Evolutionary conservation across 164 flowering plant species (phyloP), one percentile per base, ranked within the genome.

Genomic region (Vitis amurensis): DNA sequence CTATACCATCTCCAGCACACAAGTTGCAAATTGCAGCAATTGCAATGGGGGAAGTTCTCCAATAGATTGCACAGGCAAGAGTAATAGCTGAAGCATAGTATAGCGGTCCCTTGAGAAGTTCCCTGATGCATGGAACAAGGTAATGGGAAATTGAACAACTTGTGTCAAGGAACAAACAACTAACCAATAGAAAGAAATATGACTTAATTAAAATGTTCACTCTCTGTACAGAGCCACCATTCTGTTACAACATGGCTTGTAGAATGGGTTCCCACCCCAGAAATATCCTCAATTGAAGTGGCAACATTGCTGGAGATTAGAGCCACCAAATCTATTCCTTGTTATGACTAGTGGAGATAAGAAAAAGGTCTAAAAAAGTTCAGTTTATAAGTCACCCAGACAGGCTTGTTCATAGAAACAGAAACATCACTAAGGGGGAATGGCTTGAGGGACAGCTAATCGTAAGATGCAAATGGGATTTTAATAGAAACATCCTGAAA

Each of bases 1-100:
- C 9, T 13, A 14, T 87, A 93, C 99, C 99, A 86, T 95, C 99
- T 83, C 98, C 99, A 74, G 98, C 95, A 73, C 94, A 95, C 12
- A 95, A 81, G 83, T 90, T 95, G 82, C 98, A 95, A 60, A 93
- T 81, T 56, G 83, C 82, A 23, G 96, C 96, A 72, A 92, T 81
- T 51, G 87, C 82, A 29, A 87, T 77, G 8, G 99, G 96, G 69
- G 97, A 91, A 13, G 88, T 80, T 74, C 96, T 87, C 99, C 99
- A 95, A 66, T 84, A 92, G 31, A 86, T 9, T n/a, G 76, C 72
- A 76, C 83, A 78, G 51, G 89, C 94, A 60, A 88, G 50, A 15
- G 94, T 88, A 68, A 90, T 80, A 44, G 93, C 74, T 44, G 76
- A 29, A 11, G 91, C 97, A 83, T 95, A 95, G 67, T 90, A 95